Evolutionary conservation across 129 eudicot species (phyloP), one percentile per base, ranked within the genome.

Genomic region (Saposhnikovia divaricata): DNA sequence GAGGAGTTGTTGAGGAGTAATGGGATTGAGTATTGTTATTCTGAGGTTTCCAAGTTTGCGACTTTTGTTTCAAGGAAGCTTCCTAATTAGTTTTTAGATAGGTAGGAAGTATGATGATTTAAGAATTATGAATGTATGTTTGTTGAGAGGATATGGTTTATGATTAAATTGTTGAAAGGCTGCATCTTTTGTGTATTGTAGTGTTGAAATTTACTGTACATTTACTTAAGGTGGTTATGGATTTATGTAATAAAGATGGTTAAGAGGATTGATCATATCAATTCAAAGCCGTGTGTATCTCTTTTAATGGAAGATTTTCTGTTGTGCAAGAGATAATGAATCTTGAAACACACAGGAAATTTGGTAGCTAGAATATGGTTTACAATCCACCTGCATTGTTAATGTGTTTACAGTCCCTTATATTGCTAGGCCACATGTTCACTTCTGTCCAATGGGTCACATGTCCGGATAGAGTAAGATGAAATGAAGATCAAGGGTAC

Each of bases 11-110:
- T 95, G 88, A 85, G 81, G 72, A 51, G 75, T 28, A 89, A 89
- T 80, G 97, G 89, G 77, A 92, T 95, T 81, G 57, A 74, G 80
- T 95, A 85, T 87, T 77, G 81, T 57, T 89, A 90, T 79, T 92
- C 98, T 0, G 81, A 83, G 80, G 81, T 79, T 46, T 86, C 91
- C 0, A 95, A 95, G 74, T 95, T 95, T 71, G 97, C 91, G 37
- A 82, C 89, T 68, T 95, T 95, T 82, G 85, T 88, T 18, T 76
- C 97, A 3, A 89, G 97, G 74, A 89, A 90, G 85, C 79, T 95
- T 77, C 96, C 96, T 21, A 76, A 48, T 1, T 28, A 76, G 45
- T 40, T 8, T 18, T 71, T 39, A 37, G 3, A 19, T 34, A 31
- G 14, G 69, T 59, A 61, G 69, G 69, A 9, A 61, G 37, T 61